Evolutionary conservation across 352 stramenopile genomes (phyloP), one percentile per base, ranked within the genome.

Genomic region (Globisporangium polare): DNA sequence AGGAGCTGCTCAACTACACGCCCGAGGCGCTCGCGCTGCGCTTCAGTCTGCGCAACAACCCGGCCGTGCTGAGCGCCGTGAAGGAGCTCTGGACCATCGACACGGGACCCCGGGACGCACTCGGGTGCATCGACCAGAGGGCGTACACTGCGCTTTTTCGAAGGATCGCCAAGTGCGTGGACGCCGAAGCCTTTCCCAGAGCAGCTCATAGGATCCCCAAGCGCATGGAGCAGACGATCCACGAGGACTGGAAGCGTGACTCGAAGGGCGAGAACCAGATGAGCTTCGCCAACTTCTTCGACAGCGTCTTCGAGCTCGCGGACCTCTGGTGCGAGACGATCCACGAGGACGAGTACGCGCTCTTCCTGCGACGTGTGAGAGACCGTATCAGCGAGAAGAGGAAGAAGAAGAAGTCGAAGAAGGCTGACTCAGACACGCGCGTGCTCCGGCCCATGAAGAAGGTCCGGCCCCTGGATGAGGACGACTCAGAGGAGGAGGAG

Each of bases 301-400:
- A 92, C 46, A 86, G 75, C 45, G 74, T 88, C 3, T 92, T 92
- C 35, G 83, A 92, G 52, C 62, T 92, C 9, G 78, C 74, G 0
- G 80, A 92, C 67, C 65, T 90, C 20, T 92, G 80, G 80, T 90
- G 78, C 59, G 80, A 90, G 53, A 85, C 73, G 7, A 90, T 85
- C 47, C 69, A 92, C 27, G 79, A 65, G 9, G 69, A 78, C 4
- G 83, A 92, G 51, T 90, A 92, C 45, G 62, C 86, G 27, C 41
- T 45, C 3, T 92, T 92, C 56, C 68, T 92, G 18, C 58, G 70
- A 31, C 63, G 53, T 2, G 43, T 91, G 12, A 59, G 72, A 4
- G 51, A 67, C 8, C 54, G 76, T 12, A 75, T 91, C 29, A 89
- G 67, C 33, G 56, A 66, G 9, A 53, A 73, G 41, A 62, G 62